phyloP scores from a whole-genome alignment of 2,329 filamentous ascomycete species.

The Verticillium dahliae region DNA sequence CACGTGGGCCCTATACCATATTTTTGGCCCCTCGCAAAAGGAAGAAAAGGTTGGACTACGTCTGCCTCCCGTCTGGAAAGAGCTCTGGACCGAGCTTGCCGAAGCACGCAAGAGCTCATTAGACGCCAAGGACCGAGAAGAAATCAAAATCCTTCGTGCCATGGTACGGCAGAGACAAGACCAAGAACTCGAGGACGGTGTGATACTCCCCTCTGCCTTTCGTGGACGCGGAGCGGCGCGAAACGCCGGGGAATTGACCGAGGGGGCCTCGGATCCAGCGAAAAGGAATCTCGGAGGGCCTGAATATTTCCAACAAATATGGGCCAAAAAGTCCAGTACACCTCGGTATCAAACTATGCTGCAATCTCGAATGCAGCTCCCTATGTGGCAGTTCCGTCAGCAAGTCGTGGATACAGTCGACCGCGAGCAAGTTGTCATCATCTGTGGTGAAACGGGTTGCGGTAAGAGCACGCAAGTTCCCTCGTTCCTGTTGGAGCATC shows the following conservation, averaged over 20 bases:
- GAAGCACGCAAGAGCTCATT: slow-evolving; percentile 62
- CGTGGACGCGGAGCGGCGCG: slow-evolving; percentile 49
- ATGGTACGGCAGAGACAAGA: slow-evolving; percentile 63
- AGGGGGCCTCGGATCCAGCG: slow-evolving; percentile 34
- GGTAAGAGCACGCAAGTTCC: slow-evolving; percentile 98
- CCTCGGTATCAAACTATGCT: slow-evolving; percentile 74
- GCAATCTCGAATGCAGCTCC: slow-evolving; percentile 68
- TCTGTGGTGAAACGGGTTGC: slow-evolving; percentile 94
- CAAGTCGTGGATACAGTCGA: slow-evolving; percentile 74
- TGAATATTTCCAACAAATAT: slow-evolving; percentile 50
- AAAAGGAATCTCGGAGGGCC: slow-evolving; percentile 26
- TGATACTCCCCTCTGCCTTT: slow-evolving; percentile 73
- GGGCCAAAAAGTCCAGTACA: slow-evolving; percentile 50
- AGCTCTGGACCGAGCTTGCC: slow-evolving; percentile 76
- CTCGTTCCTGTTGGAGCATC: slow-evolving; percentile 83
- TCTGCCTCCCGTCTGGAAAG: slow-evolving; percentile 74
- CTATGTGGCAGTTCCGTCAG: slow-evolving; percentile 80
- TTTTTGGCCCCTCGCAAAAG: slow-evolving; percentile 70
- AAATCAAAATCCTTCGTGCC: slow-evolving; percentile 61
- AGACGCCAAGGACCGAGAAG: slow-evolving; percentile 63
- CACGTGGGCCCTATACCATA: slow-evolving; percentile 72
- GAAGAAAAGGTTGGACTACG: slow-evolving; percentile 81
- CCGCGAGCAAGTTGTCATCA: slow-evolving; percentile 77
- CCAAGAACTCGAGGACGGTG: slow-evolving; percentile 64
- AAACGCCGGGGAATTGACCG: slow-evolving; percentile 37